These are phyloP conservation scores for Bombardia bombarda DNA, from an alignment of 495 filamentous ascomycete genomes.

Conservation along the genomic window DNA sequence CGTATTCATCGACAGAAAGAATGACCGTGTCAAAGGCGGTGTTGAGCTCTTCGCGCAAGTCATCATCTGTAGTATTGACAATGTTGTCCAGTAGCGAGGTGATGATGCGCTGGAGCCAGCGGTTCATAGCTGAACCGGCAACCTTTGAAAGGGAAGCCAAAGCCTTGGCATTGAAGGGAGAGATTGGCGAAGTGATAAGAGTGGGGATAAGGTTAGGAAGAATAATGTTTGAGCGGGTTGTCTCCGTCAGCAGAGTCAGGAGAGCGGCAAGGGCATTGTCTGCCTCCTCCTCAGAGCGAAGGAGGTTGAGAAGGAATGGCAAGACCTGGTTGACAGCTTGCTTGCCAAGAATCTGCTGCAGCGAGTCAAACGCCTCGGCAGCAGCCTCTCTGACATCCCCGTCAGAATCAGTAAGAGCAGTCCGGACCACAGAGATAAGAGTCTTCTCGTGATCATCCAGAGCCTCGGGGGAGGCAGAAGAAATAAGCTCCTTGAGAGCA, in stretches of 20 bases:
- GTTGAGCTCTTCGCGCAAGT: constrained; percentile 65
- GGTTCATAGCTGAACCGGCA: constrained; percentile 78
- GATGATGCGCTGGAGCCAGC: constrained; percentile 78
- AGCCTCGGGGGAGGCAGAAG: constrained; percentile 80
- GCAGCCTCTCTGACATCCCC: constrained; percentile 89
- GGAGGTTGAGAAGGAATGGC: constrained; percentile 79
- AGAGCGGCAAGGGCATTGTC: constrained; percentile 89
- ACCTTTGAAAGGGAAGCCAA: constrained; percentile 88
- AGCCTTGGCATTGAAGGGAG: constrained; percentile 87
- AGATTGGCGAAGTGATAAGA: constrained; percentile 80
- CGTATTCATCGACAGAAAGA: constrained; percentile 88
- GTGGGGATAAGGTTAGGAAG: constrained; percentile 93
- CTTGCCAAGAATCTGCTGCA: constrained; percentile 92
- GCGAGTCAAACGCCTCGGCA: constrained; percentile 89
- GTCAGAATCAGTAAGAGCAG: constrained; percentile 83
- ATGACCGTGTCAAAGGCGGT: constrained; percentile 79
- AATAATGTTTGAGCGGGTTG: constrained; percentile 90
- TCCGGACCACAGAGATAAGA: constrained; percentile 86
- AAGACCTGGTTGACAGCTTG: constrained; percentile 88
- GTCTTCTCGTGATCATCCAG: constrained; percentile 93
- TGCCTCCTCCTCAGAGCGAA: constrained; percentile 77
- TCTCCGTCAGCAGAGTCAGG: constrained; percentile 85
- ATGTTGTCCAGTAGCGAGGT: constrained; percentile 92
- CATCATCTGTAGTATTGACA: constrained; percentile 65
- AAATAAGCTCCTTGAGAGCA: constrained; percentile 85